Base-by-base conservation (phyloP, 2,329 filamentous ascomycete species). In the Ceratocystiopsis brevicomis region DNA sequence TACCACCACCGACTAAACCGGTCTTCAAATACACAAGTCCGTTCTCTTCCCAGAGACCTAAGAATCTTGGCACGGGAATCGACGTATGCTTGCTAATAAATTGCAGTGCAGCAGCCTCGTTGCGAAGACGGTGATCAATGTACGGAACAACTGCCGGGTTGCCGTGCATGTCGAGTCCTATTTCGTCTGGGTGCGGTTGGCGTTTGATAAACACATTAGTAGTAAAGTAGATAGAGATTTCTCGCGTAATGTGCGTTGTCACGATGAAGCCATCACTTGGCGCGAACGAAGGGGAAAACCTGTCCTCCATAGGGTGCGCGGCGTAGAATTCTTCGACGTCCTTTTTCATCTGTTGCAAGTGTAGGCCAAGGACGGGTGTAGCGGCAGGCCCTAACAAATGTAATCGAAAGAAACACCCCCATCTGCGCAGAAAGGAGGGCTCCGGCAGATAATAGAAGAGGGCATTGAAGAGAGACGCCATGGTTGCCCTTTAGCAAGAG, bases 351-450 rank as follows among this genome's bases (percentile, higher is more conserved):
- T 38, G 37, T 15, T 21, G 37, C 16, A 38, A 21, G 18, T 38
- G 37, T 14, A 14, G 32, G 32, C 11, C 13, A 14, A 32, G 11
- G 52, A 54, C 32, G 13, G 10, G 32, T 11, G 11, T 10, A 12
- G 30, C 30, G 30, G 6, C 30, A 12, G 30, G 30, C 30, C 30
- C 30, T 12, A 6, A 32, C 6, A 32, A 14, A 33, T 14, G 32
- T 10, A 12, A 14, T 33, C 32, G 32, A 33, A 33, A 33, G 11
- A 33, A 14, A 11, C 11, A 12, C 10, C 10, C 32, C 32, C 32
- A 33, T 33, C 32, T 11, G 32, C 32, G 32, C 32, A 33, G 32
- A 33, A 33, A 33, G 32, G 32, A 14, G 32, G 13, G 32, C 11
- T 33, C 11, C 11, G 13, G 13, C 32, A 33, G 32, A 33, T 11